phyloP scores from a whole-genome alignment of 2,329 filamentous ascomycete species.

The Hypoxylon sp. region DNA sequence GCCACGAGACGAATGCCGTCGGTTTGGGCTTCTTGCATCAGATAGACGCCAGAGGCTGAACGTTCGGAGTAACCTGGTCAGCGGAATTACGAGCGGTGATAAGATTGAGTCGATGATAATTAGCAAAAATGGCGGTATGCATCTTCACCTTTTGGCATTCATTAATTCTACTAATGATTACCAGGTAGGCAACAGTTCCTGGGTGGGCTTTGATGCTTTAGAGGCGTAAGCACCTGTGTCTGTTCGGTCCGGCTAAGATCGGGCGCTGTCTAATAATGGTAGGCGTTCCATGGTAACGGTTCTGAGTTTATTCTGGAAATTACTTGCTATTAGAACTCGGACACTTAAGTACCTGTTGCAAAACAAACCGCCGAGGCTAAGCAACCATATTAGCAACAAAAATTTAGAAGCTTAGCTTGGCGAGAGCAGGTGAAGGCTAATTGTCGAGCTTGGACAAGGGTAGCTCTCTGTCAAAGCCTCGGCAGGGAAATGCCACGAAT shows the following conservation, averaged over 20 bases:
- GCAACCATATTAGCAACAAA: conserved; percentile 3
- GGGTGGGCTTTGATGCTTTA: neutral
- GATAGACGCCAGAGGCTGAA: neutral
- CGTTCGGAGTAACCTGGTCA: conserved; percentile 5
- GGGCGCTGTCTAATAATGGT: neutral
- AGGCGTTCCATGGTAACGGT: neutral
- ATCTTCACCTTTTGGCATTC: too few species aligned
- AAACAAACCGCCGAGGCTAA: conserved; percentile 17
- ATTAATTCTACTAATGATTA: too few species aligned
- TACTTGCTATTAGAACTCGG: neutral
- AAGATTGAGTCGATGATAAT: conserved; percentile 2
- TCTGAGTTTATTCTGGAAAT: conserved; percentile 3
- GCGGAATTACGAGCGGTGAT: conserved; percentile 2
- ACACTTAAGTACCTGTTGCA: neutral
- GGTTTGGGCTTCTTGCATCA: neutral
- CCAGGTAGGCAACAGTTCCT: neutral
- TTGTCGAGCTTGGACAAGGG: conserved; percentile 10
- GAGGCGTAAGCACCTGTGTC: neutral
- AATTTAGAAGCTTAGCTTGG: conserved; percentile 1
- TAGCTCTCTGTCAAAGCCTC: conserved; percentile 10
- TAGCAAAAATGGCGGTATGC: neutral
- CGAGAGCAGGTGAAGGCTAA: conserved; percentile 12
- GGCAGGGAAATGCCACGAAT: conserved; percentile 22
- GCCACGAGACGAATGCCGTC: conserved; percentile 13
- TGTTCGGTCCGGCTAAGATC: neutral